phyloP scores from a whole-genome alignment of 228 moss, liverwort and hornwort genomes.

The Sphagnum magellanicum region DNA sequence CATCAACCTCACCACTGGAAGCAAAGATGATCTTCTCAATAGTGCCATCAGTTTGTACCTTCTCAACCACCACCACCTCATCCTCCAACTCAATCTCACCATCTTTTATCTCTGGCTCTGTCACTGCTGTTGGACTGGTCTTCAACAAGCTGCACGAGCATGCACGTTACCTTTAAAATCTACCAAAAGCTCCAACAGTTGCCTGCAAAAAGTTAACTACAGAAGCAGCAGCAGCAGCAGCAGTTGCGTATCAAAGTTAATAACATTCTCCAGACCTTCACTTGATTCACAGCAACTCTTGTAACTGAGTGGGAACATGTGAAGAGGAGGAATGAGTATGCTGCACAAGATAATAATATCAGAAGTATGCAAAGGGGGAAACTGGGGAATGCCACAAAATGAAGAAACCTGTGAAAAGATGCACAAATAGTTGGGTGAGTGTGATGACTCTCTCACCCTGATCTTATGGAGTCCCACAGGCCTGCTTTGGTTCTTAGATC shows the following conservation, averaged over 20 bases:
- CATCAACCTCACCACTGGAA: constrained; percentile 91
- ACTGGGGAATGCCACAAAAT: constrained; percentile 9
- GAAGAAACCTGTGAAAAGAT: constrained; percentile 36
- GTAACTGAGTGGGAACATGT: too few species aligned
- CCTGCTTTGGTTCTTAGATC: constrained; percentile 71
- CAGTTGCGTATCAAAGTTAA: too few species aligned
- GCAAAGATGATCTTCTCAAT: constrained; percentile 88
- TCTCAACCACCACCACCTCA: constrained; percentile 87
- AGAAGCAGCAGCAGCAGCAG: too few species aligned
- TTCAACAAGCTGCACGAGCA: constrained; percentile 56
- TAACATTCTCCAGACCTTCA: too few species aligned
- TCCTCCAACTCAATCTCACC: constrained; percentile 59
- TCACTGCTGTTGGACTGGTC: constrained; percentile 48
- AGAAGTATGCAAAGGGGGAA: background rate
- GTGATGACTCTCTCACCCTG: constrained; percentile 64
- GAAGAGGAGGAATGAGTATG: background rate
- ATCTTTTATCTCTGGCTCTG: constrained; percentile 53
- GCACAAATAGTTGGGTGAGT: constrained; percentile 32
- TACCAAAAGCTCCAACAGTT: background rate
- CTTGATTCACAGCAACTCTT: too few species aligned
- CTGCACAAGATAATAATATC: background rate
- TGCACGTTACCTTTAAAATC: background rate
- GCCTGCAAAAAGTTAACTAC: too few species aligned
- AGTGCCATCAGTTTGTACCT: constrained; percentile 73
- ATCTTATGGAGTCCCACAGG: constrained; percentile 98